Evolutionary conservation across 2,329 filamentous ascomycete species (phyloP), one percentile per base, ranked within the genome.

Genomic region (Hirsutella minnesotensis): DNA sequence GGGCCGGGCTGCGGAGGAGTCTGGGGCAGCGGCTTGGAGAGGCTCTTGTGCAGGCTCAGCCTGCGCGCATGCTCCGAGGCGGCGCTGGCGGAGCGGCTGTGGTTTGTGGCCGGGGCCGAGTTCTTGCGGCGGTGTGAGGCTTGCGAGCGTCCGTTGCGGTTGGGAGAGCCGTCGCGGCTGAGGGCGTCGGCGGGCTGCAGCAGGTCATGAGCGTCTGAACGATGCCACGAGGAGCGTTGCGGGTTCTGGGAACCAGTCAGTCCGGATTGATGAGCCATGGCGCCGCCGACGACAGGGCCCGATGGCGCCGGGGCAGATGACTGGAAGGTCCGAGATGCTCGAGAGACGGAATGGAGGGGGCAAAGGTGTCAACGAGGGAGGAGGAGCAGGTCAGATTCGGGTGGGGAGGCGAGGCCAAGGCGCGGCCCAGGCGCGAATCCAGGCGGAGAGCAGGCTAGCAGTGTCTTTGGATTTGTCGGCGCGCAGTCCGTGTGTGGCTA

Each of bases 11-110:
- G 46, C 24, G 42, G 64, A 21, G 74, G 72, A 20, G 73, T 65
- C 46, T 70, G 66, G 30, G 74, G 75, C 19, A 78, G 57, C 39
- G 75, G 74, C 56, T 79, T 79, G 51, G 68, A 67, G 48, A 78
- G 72, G 51, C 73, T 77, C 45, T 71, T 63, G 53, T 75, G 72
- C 40, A 77, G 58, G 49, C 69, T 78, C 56, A 75, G 47, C 51
- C 67, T 71, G 49, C 70, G 65, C 45, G 61, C 73, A 76, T 77
- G 72, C 60, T 72, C 64, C 38, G 55, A 43, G 43, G 41, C 44
- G 24, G 45, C 35, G 36, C 47, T 47, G 21, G 49, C 45, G 38
- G 48, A 46, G 45, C 50, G 20, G 49, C 46, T 51, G 43, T 43
- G 50, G 30, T 62, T 67, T 35, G 66, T 53, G 41, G 56, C 61